Evolutionary conservation across 345 rosid species (phyloP).

Genomic region (Anastatica hierochuntica): DNA sequence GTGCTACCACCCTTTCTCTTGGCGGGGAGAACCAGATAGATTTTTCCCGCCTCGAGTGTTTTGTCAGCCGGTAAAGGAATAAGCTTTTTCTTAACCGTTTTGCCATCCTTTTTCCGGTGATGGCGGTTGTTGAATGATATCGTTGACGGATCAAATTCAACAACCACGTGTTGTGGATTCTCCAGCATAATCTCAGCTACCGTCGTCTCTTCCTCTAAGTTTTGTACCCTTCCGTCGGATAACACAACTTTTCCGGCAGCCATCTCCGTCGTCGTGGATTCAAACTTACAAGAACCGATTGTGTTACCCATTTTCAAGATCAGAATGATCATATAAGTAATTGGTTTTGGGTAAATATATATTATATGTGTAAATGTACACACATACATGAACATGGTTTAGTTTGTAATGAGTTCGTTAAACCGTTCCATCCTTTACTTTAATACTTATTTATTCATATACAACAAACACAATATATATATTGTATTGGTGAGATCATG

Average conservation of each 20-base stretch:
- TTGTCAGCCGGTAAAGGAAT: conserved; percentile 64
- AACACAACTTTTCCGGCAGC: conserved; percentile 47
- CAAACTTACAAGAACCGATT: conserved; percentile 21
- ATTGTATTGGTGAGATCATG: conserved; percentile 28
- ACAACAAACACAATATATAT: background rate
- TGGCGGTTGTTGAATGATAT: conserved; percentile 13
- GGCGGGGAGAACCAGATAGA: conserved; percentile 57
- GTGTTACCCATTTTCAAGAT: conserved; percentile 61
- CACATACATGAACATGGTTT: conserved; percentile 13
- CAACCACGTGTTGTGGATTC: conserved; percentile 66
- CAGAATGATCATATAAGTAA: too few relatives aligned
- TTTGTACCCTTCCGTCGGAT: conserved; percentile 48
- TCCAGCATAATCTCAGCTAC: conserved; percentile 85
- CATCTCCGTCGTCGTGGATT: background rate
- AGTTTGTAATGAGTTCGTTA: conserved; percentile 45
- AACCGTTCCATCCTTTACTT: conserved; percentile 55
- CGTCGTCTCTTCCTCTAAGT: conserved; percentile 36
- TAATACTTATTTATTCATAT: conserved; percentile 12
- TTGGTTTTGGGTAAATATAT: background rate
- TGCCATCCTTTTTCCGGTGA: background rate
- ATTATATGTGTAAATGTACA: background rate
- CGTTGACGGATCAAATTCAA: conserved; percentile 38
- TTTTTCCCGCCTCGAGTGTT: conserved; percentile 42
- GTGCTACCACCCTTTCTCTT: too few relatives aligned
- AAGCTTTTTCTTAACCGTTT: conserved; percentile 30